Evolutionary conservation across 352 stramenopile genomes (phyloP).

Genomic region (Phytophthora pseudosyringae): DNA sequence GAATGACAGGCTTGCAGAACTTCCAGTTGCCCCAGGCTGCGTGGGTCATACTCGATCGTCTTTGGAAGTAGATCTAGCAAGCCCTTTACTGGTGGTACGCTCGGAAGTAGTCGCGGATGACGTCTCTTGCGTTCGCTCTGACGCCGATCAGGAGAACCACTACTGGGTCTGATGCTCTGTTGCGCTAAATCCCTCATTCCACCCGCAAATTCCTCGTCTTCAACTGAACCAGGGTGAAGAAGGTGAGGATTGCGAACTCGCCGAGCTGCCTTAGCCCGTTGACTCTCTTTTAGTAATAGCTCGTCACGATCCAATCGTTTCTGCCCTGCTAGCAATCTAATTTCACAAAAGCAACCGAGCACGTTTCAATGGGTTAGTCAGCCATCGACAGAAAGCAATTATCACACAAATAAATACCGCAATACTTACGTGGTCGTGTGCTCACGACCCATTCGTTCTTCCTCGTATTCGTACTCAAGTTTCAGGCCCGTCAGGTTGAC

Average conservation of each 20-base stretch:
- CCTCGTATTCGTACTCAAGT: slow-evolving; percentile 86
- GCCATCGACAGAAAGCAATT: neutral
- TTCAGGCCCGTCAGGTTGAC: slow-evolving; percentile 86
- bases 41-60: slow-evolving; percentile 59
- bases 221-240: slow-evolving; percentile 40
- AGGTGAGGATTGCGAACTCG: slow-evolving; percentile 68
- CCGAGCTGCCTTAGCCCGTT: slow-evolving; percentile 39
- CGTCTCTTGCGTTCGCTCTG: slow-evolving; percentile 60
- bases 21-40: slow-evolving; percentile 67
- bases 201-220: slow-evolving; percentile 28
- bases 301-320: slow-evolving; percentile 82
- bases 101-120: slow-evolving; percentile 77
- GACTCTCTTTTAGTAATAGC: slow-evolving; percentile 72
- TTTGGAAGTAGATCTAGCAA: slow-evolving; percentile 86
- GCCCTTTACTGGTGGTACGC: slow-evolving; percentile 81
- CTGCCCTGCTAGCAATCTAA: slow-evolving; percentile 71
- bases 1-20: slow-evolving; percentile 87
- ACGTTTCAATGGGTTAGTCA: slow-evolving; percentile 10
- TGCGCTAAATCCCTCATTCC: slow-evolving; percentile 3
- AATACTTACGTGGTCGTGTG: slow-evolving; percentile 65
- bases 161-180: slow-evolving; percentile 1
- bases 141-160: slow-evolving; percentile 18
- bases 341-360: slow-evolving; percentile 9
- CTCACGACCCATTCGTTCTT: slow-evolving; percentile 71
- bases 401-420: neutral